phyloP scores from a whole-genome alignment of 306 rosid species.

The Fragaria nilgerrensis region DNA sequence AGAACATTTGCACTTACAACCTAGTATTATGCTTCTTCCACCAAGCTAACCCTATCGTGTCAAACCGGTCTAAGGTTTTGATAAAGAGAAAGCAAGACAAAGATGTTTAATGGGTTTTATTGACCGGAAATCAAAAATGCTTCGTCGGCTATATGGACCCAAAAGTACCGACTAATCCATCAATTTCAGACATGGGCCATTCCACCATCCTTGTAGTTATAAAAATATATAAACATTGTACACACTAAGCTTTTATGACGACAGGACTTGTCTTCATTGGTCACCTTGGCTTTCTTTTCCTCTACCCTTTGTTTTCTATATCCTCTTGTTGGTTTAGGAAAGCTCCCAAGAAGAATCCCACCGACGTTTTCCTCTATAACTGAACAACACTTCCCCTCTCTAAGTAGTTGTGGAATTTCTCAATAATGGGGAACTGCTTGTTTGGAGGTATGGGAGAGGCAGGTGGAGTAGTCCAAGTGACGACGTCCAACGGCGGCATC shows the following conservation, averaged over 20 bases:
- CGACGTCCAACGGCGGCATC: conserved; percentile 73
- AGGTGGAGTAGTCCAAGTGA: conserved; percentile 46
- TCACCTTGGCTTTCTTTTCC: conserved; percentile 13
- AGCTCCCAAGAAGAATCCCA: conserved; percentile 41
- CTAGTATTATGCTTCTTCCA: too few relatives aligned
- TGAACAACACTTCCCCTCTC: not conserved
- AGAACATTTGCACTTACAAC: too few relatives aligned
- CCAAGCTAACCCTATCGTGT: too few relatives aligned
- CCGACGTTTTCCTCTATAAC: conserved; percentile 30
- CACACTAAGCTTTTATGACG: conserved; percentile 5
- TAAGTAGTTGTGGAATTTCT: not conserved
- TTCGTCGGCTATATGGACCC: conserved; percentile 25
- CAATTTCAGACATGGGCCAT: conserved; percentile 7
- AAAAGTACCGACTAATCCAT: not conserved
- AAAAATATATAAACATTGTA: not conserved
- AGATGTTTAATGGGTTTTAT: conserved; percentile 1
- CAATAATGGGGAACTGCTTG: conserved; percentile 75
- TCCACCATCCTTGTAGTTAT: not conserved
- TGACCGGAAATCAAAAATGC: conserved; percentile 20
- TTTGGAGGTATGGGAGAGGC: conserved; percentile 51
- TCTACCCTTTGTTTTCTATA: not conserved
- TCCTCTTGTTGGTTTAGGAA: conserved; percentile 10
- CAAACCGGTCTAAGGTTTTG: not conserved
- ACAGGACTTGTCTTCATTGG: not conserved
- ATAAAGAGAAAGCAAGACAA: conserved; percentile 36